Percentiles rank a stretch among this genome's conserved stretches.
Evolutionary conservation across 305 asterid genomes (phyloP).

Genomic region (Fraxinus latifolia): DNA sequence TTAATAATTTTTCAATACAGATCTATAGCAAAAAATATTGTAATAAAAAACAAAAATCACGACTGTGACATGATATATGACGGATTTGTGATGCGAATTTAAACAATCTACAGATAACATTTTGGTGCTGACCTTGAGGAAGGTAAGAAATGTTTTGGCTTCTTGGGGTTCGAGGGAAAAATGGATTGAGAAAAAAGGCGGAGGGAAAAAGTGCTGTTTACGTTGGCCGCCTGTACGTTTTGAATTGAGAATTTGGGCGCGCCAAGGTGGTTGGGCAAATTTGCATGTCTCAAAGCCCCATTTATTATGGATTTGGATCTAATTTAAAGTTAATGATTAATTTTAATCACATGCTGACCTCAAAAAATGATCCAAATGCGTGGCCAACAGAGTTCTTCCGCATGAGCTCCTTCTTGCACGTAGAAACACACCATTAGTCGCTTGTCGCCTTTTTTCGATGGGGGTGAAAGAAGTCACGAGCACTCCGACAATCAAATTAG

Average conservation of each 20-base stretch:
- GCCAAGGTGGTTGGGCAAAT: neutral
- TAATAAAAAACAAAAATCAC: no score
- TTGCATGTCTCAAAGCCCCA: neutral
- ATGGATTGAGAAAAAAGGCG: neutral
- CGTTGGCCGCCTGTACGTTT: neutral
- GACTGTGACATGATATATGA: neutral
- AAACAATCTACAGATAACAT: neutral
- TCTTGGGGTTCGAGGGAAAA: neutral
- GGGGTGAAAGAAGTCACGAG: no score
- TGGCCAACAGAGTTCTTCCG: no score
- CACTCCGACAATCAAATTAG: no score
- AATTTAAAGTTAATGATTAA: no score
- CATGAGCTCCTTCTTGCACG: no score
- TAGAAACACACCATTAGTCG: no score
- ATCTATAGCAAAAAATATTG: neutral
- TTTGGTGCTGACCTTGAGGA: slow-evolving; percentile 23
- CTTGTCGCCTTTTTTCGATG: no score
- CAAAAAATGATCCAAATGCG: no score
- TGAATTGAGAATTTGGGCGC: neutral
- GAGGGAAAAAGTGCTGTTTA: neutral
- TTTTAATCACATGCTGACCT: no score
- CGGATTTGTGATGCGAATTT: neutral
- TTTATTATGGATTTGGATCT: no score
- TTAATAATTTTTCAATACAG: neutral
- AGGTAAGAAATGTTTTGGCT: neutral